Conservation (phyloP, 805 yeast species). For the Grigorovia jiainica region DNA sequence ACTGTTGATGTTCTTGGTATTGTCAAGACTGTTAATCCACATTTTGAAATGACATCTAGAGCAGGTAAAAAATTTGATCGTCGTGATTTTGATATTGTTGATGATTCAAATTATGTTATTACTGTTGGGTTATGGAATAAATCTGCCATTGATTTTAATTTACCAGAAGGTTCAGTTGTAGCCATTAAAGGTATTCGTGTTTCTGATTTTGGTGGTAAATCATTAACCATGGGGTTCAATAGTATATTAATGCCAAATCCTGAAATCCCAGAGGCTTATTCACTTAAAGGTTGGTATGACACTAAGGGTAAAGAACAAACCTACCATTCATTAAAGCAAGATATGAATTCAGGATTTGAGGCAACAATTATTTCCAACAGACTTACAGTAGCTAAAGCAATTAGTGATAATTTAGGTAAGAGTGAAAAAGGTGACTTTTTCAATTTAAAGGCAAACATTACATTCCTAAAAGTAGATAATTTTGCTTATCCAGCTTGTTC, state of each 20-base stretch:
- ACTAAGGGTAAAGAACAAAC: conserved; percentile 55
- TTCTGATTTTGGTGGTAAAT: conserved; percentile 80
- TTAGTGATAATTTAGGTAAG: conserved; percentile 58
- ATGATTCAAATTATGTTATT: conserved; percentile 67
- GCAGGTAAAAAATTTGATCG: conserved; percentile 90
- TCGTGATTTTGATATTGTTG: conserved; percentile 81
- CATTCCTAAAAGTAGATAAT: conserved; percentile 61
- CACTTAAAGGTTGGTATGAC: conserved; percentile 92
- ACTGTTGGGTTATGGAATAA: conserved; percentile 86
- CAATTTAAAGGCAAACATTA: conserved; percentile 62
- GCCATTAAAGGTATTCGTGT: conserved; percentile 89
- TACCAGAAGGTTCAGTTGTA: conserved; percentile 71
- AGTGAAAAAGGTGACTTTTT: conserved; percentile 76
- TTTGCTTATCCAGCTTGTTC: conserved; percentile 88
- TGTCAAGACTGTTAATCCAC: conserved; percentile 64
- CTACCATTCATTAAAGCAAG: conserved; percentile 55
- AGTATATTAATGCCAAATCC: conserved; percentile 76
- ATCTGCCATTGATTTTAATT: conserved; percentile 65
- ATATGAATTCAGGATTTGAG: conserved; percentile 30
- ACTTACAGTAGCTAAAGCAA: conserved; percentile 56
- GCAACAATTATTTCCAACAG: conserved; percentile 43
- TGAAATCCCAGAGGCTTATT: conserved; percentile 78
- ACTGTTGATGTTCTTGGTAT: conserved; percentile 84
- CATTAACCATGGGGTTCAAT: conserved; percentile 68
- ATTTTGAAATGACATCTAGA: conserved; percentile 72